These are phyloP conservation scores for Xerophyta viscosa DNA, from an alignment of 106 monocot species.

Conservation along the genomic window DNA sequence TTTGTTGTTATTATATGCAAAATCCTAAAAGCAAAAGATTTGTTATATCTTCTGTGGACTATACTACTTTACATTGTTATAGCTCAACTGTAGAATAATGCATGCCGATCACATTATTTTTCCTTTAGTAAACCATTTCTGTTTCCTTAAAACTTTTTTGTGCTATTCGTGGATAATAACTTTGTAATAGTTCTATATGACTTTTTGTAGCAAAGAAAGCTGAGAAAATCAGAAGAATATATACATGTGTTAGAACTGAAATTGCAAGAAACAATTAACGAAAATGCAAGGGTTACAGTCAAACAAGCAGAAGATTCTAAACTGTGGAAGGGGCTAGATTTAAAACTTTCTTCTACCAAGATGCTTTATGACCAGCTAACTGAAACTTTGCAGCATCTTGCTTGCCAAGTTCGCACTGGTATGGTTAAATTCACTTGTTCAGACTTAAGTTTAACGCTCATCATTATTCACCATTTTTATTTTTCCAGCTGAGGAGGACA, in stretches of 20 bases:
- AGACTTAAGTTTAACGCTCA: background rate
- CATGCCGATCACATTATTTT: no score
- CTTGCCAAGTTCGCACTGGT: conserved; percentile 60
- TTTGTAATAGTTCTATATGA: no score
- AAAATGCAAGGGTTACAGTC: conserved; percentile 79
- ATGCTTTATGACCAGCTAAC: conserved; percentile 71
- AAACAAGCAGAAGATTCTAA: conserved; percentile 86
- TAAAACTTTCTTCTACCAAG: conserved; percentile 81
- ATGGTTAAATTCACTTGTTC: conserved; percentile 10
- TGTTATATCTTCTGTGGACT: no score
- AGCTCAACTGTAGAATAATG: no score
- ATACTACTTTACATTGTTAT: no score
- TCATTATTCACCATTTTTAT: background rate
- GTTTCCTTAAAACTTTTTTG: no score
- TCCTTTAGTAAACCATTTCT: no score
- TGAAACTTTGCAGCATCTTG: conserved; percentile 68
- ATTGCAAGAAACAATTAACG: conserved; percentile 68
- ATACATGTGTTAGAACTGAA: conserved; percentile 73
- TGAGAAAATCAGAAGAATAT: conserved; percentile 72
- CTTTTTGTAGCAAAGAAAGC: conserved; percentile 61
- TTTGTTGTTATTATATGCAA: no score
- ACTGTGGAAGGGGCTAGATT: conserved; percentile 82
- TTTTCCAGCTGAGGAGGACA: conserved; percentile 79
- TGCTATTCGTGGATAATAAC: no score
- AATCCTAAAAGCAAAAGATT: no score